A percentile compares a stretch with the other conserved stretches of the same genome.
Evolutionary conservation across 257 asterid species (phyloP).

Genomic region (Cinchona pubescens): DNA sequence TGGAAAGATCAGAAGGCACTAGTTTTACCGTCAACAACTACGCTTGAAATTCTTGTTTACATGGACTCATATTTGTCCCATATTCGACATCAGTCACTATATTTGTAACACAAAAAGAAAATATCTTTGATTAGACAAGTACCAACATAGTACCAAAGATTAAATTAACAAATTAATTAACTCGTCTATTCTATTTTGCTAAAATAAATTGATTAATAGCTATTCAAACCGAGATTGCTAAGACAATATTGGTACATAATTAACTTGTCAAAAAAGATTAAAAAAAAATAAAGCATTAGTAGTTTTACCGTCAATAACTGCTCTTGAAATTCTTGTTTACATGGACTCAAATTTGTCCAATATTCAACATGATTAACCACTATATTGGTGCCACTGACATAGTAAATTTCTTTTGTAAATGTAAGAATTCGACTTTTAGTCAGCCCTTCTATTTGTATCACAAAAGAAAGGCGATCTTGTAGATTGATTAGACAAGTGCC

Average conservation of each 20-base stretch:
- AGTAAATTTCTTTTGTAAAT: too few species aligned
- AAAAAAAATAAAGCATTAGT: not conserved
- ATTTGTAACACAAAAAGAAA: too few species aligned
- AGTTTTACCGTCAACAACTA: not conserved
- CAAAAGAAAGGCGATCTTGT: too few species aligned
- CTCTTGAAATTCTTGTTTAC: not conserved
- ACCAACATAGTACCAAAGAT: too few species aligned
- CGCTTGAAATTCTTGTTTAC: not conserved
- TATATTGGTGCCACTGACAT: too few species aligned
- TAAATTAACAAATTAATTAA: too few species aligned
- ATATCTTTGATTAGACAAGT: too few species aligned
- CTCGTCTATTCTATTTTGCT: too few species aligned
- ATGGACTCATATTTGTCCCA: not conserved
- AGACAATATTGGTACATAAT: not conserved
- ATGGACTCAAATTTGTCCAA: not conserved
- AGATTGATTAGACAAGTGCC: too few species aligned
- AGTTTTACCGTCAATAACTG: not conserved
- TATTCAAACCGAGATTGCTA: not conserved
- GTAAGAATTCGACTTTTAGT: too few species aligned
- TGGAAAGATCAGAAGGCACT: not conserved
- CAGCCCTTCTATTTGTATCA: too few species aligned
- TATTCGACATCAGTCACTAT: not conserved
- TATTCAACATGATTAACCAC: too few species aligned
- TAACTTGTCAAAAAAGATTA: not conserved
- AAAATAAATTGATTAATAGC: not conserved